Evolutionary conservation across 331 rosid species (phyloP), one percentile per base, ranked within the genome.

Genomic region (Acacia pycnantha): DNA sequence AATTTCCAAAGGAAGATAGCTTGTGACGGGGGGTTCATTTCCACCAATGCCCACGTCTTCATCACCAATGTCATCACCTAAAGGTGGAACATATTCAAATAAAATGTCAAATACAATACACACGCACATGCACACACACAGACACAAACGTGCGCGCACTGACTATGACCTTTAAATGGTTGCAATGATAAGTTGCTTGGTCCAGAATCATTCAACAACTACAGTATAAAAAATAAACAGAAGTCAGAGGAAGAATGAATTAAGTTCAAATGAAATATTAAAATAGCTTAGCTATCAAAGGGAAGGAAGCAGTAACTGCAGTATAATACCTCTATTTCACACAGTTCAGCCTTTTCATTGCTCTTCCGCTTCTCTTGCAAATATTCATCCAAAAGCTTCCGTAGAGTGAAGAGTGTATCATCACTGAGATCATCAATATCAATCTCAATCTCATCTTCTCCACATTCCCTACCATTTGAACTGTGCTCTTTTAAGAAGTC

Each of bases 111-210:
- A 70, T 31, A 81, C 26, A 84, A 54, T 33, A 66, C 46, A 24
- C 47, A 73, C 22, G 3, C 71, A 16, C 33, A 72, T 21, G 71
- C 18, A n/a, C 35, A 29, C n/a, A 27, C 72, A 70, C 56, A 29
- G 41, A 24, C 47, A 73, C 27, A 1, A 44, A 16, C 33, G 58
- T 21, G 71, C n/a, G 11, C 27, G 53, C 51, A 54, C 11, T 24
- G 80, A 70, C 58, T 79, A 54, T 80, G 46, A 93, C 98, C 98
- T 93, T 89, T 90, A 70, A 89, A 85, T 51, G 89, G 94, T 83
- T 89, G 98, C 90, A 94, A 80, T 24, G 97, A 92, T 77, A 93
- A 92, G 85, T 92, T 94, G 89, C 97, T 94, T 70, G 93, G 90
- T 9, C 91, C 97, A 68, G 94, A 90, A 75, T 92, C 95, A 82